Conservation (phyloP, 192 early-diverging fungal species). For the Entomortierella parvispora region DNA sequence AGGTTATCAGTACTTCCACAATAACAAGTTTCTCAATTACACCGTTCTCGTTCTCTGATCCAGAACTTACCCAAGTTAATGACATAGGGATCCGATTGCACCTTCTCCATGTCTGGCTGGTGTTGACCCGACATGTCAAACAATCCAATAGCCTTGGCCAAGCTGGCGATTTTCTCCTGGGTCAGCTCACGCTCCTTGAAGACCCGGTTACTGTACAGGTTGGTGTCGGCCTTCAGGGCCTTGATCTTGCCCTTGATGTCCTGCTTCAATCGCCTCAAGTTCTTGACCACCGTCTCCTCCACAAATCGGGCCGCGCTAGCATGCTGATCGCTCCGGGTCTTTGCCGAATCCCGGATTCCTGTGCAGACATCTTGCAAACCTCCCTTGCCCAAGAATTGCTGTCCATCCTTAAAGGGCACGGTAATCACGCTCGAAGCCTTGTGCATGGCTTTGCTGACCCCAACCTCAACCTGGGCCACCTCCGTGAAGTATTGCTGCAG, state of each 20-base stretch:
- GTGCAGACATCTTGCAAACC: conserved; percentile 51
- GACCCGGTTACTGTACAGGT: conserved; percentile 47
- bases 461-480: conserved; percentile 41
- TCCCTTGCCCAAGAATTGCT: conserved; percentile 45
- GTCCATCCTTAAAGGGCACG: conserved; percentile 50
- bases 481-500: conserved; percentile 52
- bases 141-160: conserved; percentile 50
- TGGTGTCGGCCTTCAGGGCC: conserved; percentile 42
- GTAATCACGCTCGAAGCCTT: conserved; percentile 37
- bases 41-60: too few relatives aligned
- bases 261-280: conserved; percentile 48
- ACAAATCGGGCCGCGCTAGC: conserved; percentile 40
- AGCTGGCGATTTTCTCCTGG: conserved; percentile 41
- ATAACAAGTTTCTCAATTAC: too few relatives aligned
- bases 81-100: conserved; percentile 30
- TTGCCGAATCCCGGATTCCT: conserved; percentile 43
- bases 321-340: conserved; percentile 52
- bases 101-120: conserved; percentile 45
- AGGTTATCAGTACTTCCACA: too few relatives aligned
- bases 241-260: conserved; percentile 57
- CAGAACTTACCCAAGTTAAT: conserved; percentile 39
- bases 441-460: conserved; percentile 32
- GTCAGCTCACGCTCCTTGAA: conserved; percentile 55
- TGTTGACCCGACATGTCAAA: conserved; percentile 40
- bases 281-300: conserved; percentile 46